These are phyloP conservation scores for Suhomyces atakaporum DNA, from an alignment of 1,139 yeast species.

Conservation along the genomic window DNA sequence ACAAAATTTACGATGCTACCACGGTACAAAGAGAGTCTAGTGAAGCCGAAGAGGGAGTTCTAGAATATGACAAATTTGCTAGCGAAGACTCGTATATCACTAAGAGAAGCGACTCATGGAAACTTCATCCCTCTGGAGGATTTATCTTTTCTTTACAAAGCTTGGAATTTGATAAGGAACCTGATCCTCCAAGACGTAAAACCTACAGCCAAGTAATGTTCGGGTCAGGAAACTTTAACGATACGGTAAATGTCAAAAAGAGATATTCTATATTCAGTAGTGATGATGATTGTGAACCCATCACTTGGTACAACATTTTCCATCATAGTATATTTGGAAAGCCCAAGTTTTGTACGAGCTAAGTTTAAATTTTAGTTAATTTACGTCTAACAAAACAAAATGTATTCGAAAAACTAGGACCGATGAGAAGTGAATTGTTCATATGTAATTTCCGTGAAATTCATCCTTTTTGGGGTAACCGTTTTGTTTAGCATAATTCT, in stretches of 20 bases:
- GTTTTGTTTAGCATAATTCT: not conserved
- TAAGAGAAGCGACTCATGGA: constrained; percentile 2
- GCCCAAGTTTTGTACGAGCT: constrained; percentile 41
- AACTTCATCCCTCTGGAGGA: constrained; percentile 3
- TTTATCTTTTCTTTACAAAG: constrained; percentile 25
- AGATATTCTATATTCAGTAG: constrained; percentile 16
- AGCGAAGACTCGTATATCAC: constrained; percentile 1
- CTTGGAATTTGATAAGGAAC: constrained; percentile 18
- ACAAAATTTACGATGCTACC: not conserved
- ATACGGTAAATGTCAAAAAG: not conserved
- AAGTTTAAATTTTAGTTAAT: not conserved
- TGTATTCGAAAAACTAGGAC: not conserved
- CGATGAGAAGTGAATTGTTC: constrained; percentile 9
- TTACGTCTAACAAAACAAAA: not conserved
- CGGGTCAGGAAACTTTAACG: not conserved
- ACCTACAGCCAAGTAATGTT: constrained; percentile 27
- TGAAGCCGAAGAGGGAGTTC: too few relatives aligned
- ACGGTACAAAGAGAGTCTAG: too few relatives aligned
- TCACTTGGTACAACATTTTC: constrained; percentile 52
- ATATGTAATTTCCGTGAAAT: constrained; percentile 13
- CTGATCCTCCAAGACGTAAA: constrained; percentile 25
- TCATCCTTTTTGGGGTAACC: constrained; percentile 8
- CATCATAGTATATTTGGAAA: constrained; percentile 52
- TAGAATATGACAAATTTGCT: constrained; percentile 2
- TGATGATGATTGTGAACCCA: constrained; percentile 39